Evolutionary conservation across 257 asterid genomes (phyloP), one percentile per base, ranked within the genome.

Genomic region (Eustoma russellianum): DNA sequence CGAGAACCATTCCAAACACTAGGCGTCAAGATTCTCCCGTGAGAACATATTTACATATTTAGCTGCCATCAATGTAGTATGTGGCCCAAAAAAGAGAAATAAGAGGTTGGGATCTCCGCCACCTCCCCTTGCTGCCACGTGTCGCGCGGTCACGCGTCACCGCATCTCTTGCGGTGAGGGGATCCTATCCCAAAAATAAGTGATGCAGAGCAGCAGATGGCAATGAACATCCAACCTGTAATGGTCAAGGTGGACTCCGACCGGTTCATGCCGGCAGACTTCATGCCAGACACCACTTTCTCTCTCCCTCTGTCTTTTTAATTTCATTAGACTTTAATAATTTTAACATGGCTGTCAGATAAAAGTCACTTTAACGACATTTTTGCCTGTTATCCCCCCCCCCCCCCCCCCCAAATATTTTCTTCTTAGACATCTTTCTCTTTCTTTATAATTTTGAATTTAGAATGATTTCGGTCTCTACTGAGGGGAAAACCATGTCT

Each of bases 241-340:
- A 59, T 74, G 83, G 89, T 69, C 79, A 62, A 75, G 61, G 38
- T 55, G 73, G 72, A 73, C 46, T 53, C 80, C 83, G 82, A 83
- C 88, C 79, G 69, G 58, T 66, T 66, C 64, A 48, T 48, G 48
- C 76, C 56, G 65, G 61, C 71, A 64, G 76, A 76, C 54, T 6
- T 55, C 77, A 51, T 46, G 57, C 68, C 54, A 44, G 61, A 11
- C 52, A 44, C 60, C 62, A 33, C 41, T 13, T 16, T n/a, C 17
- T 56, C 13, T 6, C 15, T n/a, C 51, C 17, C 48, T 38, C n/a
- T 52, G 45, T 57, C 49, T 49, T 63, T 33, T 56, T 17, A 33
- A 41, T 12, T 35, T 6, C 13, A 11, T 40, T 56, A 9, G 46
- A 12, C 5, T 33, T 9, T 53, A 17, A 10, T 28, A 16, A 13